Base-by-base conservation (phyloP, 2,329 filamentous ascomycete genomes). In the Penicillium paneum region DNA sequence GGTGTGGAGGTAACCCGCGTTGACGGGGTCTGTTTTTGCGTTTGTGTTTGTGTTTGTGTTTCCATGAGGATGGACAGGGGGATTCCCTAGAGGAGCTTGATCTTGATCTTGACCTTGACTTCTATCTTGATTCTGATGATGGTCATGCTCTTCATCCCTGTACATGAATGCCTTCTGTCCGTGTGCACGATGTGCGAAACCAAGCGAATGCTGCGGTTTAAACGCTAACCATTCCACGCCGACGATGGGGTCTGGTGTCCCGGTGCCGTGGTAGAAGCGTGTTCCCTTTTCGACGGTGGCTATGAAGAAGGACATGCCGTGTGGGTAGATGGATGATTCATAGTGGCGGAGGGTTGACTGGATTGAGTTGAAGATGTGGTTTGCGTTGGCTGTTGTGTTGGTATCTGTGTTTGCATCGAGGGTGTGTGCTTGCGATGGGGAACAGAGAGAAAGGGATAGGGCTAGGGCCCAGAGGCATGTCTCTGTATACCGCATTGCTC, bases 341-440 rank as follows among this genome's bases (percentile, higher is more conserved):
- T 84, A 89, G 73, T 90, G 85, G 44, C 87, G 78, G 73, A 87
- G 82, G 0, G 85, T 83, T 8, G 83, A 83, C 57, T 89, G 83
- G 13, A 90, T 74, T n/a, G 85, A 79, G 66, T 89, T 89, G 78
- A 90, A 24, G 5, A 24, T 24, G 21, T 24, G 1, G 21, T 24
- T 24, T 24, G 21, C 21, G 21, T 24, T 24, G 21, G 21, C 21
- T 24, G 21, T 24, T 24, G 21, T 24, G 21, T 24, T 24, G 21
- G 5, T 24, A 5, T 24, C n/a, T n/a, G n/a, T n/a, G n/a, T n/a
- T n/a, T n/a, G n/a, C 6, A 24, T 24, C 1, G 21, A 24, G 21
- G 21, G 21, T 24, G 21, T 5, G 6, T 24, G 21, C 21, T 24
- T 24, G 21, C 21, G 21, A 24, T 24, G 21, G 21, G 21, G 21